Conservation (phyloP, 441 rosid species). For the Melastoma candidum region DNA sequence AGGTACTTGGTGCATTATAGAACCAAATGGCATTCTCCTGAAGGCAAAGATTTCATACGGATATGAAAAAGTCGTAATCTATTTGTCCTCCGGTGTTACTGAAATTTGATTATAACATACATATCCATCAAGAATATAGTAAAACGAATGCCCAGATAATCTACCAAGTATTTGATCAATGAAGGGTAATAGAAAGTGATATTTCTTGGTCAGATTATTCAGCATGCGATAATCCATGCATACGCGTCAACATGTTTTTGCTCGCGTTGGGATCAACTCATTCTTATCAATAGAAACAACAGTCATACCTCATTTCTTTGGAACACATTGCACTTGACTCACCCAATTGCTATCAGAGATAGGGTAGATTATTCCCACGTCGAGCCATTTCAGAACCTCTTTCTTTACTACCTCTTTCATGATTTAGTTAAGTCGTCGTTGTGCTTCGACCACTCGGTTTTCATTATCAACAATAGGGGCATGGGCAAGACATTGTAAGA, state of each 20-base stretch:
- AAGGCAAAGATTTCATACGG: background rate
- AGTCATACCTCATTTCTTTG: background rate
- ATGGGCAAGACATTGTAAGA: too few relatives aligned
- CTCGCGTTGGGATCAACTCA: background rate
- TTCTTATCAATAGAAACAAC: background rate
- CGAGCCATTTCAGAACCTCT: too few relatives aligned
- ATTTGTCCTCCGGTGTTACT: background rate
- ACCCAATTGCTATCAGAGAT: too few relatives aligned
- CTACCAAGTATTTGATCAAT: too few relatives aligned
- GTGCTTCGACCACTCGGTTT: too few relatives aligned
- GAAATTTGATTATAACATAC: background rate
- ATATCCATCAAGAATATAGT: background rate
- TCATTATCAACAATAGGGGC: too few relatives aligned
- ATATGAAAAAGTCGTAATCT: background rate
- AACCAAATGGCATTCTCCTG: too few relatives aligned
- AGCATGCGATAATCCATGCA: background rate
- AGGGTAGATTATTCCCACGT: too few relatives aligned
- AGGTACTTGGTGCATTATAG: background rate
- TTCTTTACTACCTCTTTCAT: too few relatives aligned
- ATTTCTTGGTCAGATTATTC: background rate
- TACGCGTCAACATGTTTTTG: background rate
- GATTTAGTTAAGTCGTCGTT: too few relatives aligned
- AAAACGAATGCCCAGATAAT: background rate
- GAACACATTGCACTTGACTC: background rate
- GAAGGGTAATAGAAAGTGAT: background rate